Base-by-base conservation (phyloP, 2,329 filamentous ascomycete genomes). In the Chalaropsis thielavioides region DNA sequence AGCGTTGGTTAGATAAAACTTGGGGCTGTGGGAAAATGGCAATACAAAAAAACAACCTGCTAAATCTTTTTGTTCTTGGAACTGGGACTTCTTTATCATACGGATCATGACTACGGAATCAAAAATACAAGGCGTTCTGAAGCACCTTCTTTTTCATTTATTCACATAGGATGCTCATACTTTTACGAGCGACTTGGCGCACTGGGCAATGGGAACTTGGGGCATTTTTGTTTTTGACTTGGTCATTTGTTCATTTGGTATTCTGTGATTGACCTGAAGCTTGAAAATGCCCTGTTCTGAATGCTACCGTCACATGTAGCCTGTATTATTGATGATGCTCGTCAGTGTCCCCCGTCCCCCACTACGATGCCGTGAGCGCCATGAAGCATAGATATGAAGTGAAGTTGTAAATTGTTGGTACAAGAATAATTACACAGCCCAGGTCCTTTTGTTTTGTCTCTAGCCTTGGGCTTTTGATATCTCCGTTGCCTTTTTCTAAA, bases 191-290 rank as follows among this genome's bases (percentile, higher is more conserved):
- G 31, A 58, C 24, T 38, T 72, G 69, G 67, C 69, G 71, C 69
- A 75, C 74, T 67, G 71, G 72, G 73, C 72, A 76, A 74, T 72
- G 74, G 76, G 69, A 70, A 73, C 71, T 70, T 72, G 73, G 72
- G 72, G 70, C 69, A 71, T 72, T 69, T 73, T 71, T 69, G 31
- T 72, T 74, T 74, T 72, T 72, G 67, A 61, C 58, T 41, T 58
- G 43, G 38, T 66, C 65, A 61, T 64, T 7, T 63, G 27, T 44
- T 35, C 31, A 49, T 43, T 38, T 60, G 27, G 40, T 24, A 11
- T 27, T 27, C 22, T 27, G 46, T 51, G 46, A 51, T 49, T 63
- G 44, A 22, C 44, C 54, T n/a, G 31, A 22, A 51, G 24, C 22
- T 51, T 27, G 7, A 24, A 51, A 27, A 51, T 27, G 19, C 22